Percentiles rank a stretch among this genome's conserved stretches.
Conservation (phyloP, 2,329 filamentous ascomycete species). For the Colletotrichum somersetense region DNA sequence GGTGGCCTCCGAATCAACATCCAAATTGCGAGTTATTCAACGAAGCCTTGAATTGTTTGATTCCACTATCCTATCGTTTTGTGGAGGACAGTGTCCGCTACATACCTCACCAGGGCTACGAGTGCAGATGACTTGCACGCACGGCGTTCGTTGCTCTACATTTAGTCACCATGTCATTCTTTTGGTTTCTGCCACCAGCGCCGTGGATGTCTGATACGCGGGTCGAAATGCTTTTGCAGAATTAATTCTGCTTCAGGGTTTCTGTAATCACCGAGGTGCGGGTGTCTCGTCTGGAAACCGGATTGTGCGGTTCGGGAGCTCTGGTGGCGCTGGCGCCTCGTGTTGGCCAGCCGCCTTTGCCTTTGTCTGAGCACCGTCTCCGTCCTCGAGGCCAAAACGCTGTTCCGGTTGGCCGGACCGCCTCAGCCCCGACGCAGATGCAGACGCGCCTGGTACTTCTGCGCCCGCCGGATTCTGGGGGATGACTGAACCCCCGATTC, state of each 20-base stretch:
- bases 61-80: background rate
- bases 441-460: constrained; percentile 12
- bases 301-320: constrained; percentile 53
- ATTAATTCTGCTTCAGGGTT: constrained; percentile 12
- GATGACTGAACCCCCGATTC: constrained; percentile 57
- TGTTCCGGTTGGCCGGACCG: constrained; percentile 23
- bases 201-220: background rate
- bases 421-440: background rate
- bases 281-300: constrained; percentile 58
- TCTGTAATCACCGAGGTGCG: constrained; percentile 22
- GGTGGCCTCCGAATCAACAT: constrained; percentile 5
- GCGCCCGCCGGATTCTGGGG: constrained; percentile 20
- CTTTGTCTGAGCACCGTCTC: constrained; percentile 9
- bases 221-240: constrained; percentile 7
- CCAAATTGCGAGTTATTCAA: background rate
- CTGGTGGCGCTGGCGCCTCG: constrained; percentile 47
- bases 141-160: constrained; percentile 6
- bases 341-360: constrained; percentile 44
- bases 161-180: background rate
- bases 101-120: background rate
- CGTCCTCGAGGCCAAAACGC: constrained; percentile 3
- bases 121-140: background rate
- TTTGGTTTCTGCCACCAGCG: background rate
- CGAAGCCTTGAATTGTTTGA: constrained; percentile 14
- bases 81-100: background rate